Base-by-base conservation (phyloP, 2,329 filamentous ascomycete species). In the Laburnicola sp. region DNA sequence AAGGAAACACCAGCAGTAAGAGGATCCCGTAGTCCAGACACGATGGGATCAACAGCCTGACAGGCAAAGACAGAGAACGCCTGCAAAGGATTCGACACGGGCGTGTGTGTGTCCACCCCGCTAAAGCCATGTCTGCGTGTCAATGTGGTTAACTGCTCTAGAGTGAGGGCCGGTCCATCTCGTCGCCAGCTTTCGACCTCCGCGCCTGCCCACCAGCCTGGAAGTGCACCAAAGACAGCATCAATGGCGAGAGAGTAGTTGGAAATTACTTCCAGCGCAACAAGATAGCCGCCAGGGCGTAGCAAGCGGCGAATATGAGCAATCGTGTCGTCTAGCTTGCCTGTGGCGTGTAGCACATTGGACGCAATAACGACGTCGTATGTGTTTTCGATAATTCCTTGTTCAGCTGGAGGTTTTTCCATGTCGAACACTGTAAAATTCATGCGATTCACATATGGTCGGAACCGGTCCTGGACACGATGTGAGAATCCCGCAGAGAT, bases 271-370 rank as follows among this genome's bases (percentile, higher is more conserved):
- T 81, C 78, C 4, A 72, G 50, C 62, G 37, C 69, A 58, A 80
- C 34, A 2, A 82, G 60, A 31, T 75, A 72, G 1, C 79, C 79
- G 1, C 74, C 76, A 0, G 78, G 75, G 21, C 53, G 60, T 0
- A 69, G 53, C 1, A 70, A 42, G 5, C 32, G 35, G 4, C 60
- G 50, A 0, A 51, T 35, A 28, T 64, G 54, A 1, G n/a, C 6
- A 27, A 66, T 9, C 0, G 59, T 53, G 9, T 47, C 8, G 6
- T 53, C 41, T 2, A 65, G 32, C 4, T 45, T 28, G 2, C 28
- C 22, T 0, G 54, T 58, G 0, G 59, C 59, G 23, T 63, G 60
- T 0, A 65, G 36, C 2, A 62, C 59, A 4, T 49, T 45, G 22
- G 41, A 51, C 2, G 55, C 58, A 34, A 68, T 39, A 25, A 43